Evolutionary conservation across 495 filamentous ascomycete genomes (phyloP).

Genomic region (Penicillium cosmopolitanum): DNA sequence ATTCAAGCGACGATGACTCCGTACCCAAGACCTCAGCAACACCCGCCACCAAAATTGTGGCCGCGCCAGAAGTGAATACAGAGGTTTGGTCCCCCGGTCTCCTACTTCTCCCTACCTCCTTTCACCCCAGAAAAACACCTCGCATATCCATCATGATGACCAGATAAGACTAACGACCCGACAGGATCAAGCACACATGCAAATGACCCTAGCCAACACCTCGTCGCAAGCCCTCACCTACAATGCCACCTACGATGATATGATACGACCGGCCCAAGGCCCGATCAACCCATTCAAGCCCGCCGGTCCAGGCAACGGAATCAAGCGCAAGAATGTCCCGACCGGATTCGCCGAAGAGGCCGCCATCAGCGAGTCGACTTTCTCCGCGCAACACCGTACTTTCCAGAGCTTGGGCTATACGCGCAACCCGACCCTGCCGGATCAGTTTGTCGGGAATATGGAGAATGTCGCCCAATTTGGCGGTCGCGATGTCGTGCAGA

Average conservation of each 20-base stretch:
- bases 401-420: slow-evolving; percentile 68
- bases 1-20: slow-evolving; percentile 57
- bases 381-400: slow-evolving; percentile 78
- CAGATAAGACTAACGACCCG: slow-evolving; percentile 40
- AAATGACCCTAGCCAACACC: slow-evolving; percentile 60
- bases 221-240: slow-evolving; percentile 57
- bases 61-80: slow-evolving; percentile 63
- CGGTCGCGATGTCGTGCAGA: slow-evolving; percentile 60
- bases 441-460: slow-evolving; percentile 58
- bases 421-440: slow-evolving; percentile 55
- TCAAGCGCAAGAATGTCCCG: slow-evolving; percentile 88
- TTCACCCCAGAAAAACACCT: background rate
- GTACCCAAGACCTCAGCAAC: slow-evolving; percentile 30
- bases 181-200: slow-evolving; percentile 60
- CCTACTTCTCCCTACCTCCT: slow-evolving; percentile 15
- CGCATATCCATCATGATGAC: slow-evolving; percentile 1
- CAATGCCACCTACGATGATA: slow-evolving; percentile 72
- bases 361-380: slow-evolving; percentile 86
- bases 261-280: slow-evolving; percentile 69
- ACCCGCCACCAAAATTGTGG: slow-evolving; percentile 49
- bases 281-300: slow-evolving; percentile 80
- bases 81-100: slow-evolving; percentile 58
- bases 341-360: slow-evolving; percentile 89
- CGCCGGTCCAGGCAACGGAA: slow-evolving; percentile 54
- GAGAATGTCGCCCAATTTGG: slow-evolving; percentile 52